These are phyloP conservation scores for Penicillium sp. DNA, from an alignment of 2,329 filamentous ascomycete species.

Conservation along the genomic window DNA sequence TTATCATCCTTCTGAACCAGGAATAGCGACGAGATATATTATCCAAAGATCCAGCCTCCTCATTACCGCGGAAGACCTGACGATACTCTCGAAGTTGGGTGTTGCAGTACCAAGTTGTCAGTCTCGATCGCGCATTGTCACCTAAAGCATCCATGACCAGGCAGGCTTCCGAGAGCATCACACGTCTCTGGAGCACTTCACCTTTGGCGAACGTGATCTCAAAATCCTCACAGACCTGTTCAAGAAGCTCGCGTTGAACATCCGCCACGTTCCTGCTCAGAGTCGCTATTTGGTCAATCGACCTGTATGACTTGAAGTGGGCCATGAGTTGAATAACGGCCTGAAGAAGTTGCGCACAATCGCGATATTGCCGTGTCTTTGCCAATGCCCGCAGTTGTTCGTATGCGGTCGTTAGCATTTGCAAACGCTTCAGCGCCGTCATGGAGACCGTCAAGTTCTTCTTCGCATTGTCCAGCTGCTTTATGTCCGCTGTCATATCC, in stretches of 20 bases:
- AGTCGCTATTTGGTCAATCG: constrained; percentile 95
- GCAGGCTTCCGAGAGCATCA: constrained; percentile 78
- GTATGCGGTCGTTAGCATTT: constrained; percentile 99
- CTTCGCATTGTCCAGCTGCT: constrained; percentile 93
- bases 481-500: constrained; percentile 98
- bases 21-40: constrained; percentile 93
- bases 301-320: constrained; percentile 96
- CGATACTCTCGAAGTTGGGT: constrained; percentile 93
- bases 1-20: constrained; percentile 95
- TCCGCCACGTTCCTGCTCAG: constrained; percentile 90
- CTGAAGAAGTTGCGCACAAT: constrained; percentile 89
- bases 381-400: constrained; percentile 84
- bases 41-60: constrained; percentile 92
- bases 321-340: constrained; percentile 97
- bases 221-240: constrained; percentile 99
- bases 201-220: constrained; percentile 89
- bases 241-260: constrained; percentile 83
- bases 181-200: constrained; percentile 67
- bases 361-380: constrained; percentile 83
- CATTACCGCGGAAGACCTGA: constrained; percentile 91
- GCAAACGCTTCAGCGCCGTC: constrained; percentile 92
- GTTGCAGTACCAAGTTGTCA: constrained; percentile 97
- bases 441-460: constrained; percentile 94
- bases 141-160: constrained; percentile 92
- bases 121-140: constrained; percentile 72